A percentile compares a stretch with the other conserved stretches of the same genome.
phyloP scores from a whole-genome alignment of 306 rosid genomes.

The Hippophae rhamnoides region DNA sequence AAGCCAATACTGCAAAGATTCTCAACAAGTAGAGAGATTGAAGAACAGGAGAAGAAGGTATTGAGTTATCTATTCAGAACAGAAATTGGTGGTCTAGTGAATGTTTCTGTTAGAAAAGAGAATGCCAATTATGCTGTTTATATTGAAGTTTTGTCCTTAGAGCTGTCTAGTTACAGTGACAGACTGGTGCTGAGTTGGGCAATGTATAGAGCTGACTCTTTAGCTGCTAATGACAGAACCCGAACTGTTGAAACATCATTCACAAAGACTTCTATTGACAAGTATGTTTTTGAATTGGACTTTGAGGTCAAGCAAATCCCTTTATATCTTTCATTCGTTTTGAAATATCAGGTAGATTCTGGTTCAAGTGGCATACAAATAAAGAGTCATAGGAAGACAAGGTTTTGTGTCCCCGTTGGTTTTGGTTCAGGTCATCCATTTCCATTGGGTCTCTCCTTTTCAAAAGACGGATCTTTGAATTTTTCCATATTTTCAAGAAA shows the following conservation, averaged over 20 bases:
- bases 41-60: conserved; percentile 29
- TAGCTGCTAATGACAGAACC: conserved; percentile 16
- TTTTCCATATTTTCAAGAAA: conserved; percentile 62
- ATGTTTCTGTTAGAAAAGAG: conserved; percentile 49
- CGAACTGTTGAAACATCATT: conserved; percentile 33
- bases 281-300: conserved; percentile 43
- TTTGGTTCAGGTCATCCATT: conserved; percentile 42
- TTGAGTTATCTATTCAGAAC: conserved; percentile 64
- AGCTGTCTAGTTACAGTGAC: conserved; percentile 18
- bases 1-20: conserved; percentile 28
- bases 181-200: conserved; percentile 58
- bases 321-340: conserved; percentile 62
- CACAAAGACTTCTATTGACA: conserved; percentile 24
- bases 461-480: conserved; percentile 55
- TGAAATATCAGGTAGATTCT: conserved; percentile 26
- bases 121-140: conserved; percentile 34
- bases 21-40: conserved; percentile 18
- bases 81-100: conserved; percentile 54
- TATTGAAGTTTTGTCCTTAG: conserved; percentile 48
- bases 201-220: conserved; percentile 47
- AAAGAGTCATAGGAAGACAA: conserved; percentile 62
- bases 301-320: conserved; percentile 58
- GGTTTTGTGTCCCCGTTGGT: conserved; percentile 75
- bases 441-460: conserved; percentile 66
- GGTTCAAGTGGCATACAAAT: conserved; percentile 35